Evolutionary conservation across 768 basidiomycete genomes (phyloP).

Genomic region (Calvatia gigantea): DNA sequence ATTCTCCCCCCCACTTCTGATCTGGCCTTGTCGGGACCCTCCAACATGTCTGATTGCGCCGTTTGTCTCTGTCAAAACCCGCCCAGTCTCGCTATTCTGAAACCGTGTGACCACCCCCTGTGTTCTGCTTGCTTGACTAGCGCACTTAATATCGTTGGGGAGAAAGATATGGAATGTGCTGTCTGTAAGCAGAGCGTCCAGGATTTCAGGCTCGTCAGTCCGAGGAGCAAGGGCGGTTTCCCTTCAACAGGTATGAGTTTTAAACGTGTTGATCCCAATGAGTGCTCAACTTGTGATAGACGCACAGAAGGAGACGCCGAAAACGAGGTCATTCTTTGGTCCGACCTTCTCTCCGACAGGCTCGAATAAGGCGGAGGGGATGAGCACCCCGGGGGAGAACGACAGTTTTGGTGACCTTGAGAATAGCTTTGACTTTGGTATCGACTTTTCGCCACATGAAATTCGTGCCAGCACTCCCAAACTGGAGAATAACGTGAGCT

Average conservation of each 20-base stretch:
- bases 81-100: conserved; percentile 56
- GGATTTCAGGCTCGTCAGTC: conserved; percentile 54
- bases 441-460: conserved; percentile 27
- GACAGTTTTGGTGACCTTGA: conserved; percentile 27
- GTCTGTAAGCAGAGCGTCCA: conserved; percentile 70
- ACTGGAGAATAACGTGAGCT: conserved; percentile 24
- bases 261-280: background rate
- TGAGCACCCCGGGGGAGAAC: background rate
- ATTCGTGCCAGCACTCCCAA: conserved; percentile 44
- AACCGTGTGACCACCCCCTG: conserved; percentile 72
- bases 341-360: conserved; percentile 30
- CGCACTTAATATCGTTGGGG: conserved; percentile 84
- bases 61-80: conserved; percentile 52
- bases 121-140: conserved; percentile 83
- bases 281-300: conserved; percentile 5
- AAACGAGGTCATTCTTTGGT: conserved; percentile 28
- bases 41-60: conserved; percentile 43
- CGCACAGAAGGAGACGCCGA: background rate
- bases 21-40: conserved; percentile 11
- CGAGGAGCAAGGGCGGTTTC: conserved; percentile 2
- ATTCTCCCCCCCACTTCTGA: conserved; percentile 1
- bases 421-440: conserved; percentile 39
- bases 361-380: conserved; percentile 15
- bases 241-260: background rate
- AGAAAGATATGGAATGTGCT: conserved; percentile 84